Evolutionary conservation across 345 rosid species (phyloP).

Genomic region (Lumnitzera racemosa): DNA sequence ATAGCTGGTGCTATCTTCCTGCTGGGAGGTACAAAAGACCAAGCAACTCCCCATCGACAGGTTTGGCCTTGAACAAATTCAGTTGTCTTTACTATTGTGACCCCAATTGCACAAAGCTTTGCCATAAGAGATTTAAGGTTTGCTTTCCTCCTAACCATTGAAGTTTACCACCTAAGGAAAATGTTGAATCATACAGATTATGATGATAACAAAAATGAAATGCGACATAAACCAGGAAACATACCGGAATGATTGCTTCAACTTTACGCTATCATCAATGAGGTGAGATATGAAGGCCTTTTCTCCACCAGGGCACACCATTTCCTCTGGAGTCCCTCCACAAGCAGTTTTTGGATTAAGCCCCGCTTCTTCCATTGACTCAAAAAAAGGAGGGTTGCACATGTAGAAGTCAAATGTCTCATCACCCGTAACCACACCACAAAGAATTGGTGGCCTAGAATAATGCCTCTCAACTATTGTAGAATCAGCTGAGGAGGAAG

Average conservation of each 20-base stretch:
- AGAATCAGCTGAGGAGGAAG: constrained; percentile 15
- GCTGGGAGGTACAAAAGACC: constrained; percentile 70
- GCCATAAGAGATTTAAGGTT: constrained; percentile 64
- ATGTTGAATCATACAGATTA: neutral
- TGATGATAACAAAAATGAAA: neutral
- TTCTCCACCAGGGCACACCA: constrained; percentile 92
- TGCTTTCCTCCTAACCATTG: constrained; percentile 84
- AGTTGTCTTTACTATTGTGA: constrained; percentile 71
- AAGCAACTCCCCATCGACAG: constrained; percentile 89
- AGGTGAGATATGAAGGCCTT: constrained; percentile 63
- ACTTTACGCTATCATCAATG: constrained; percentile 60
- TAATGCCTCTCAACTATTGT: constrained; percentile 19
- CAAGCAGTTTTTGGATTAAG: constrained; percentile 88
- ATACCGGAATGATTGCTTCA: constrained; percentile 63
- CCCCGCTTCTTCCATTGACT: constrained; percentile 70
- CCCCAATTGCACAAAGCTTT: constrained; percentile 67
- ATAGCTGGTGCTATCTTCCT: constrained; percentile 46
- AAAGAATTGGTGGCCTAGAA: constrained; percentile 45
- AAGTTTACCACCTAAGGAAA: constrained; percentile 69
- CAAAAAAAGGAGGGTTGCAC: constrained; percentile 97
- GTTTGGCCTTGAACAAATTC: constrained; percentile 92
- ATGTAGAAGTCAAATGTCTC: constrained; percentile 92
- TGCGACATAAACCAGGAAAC: neutral
- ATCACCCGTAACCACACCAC: constrained; percentile 52
- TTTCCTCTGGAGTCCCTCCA: constrained; percentile 83